Evolutionary conservation across 2,329 filamentous ascomycete genomes (phyloP), one percentile per base, ranked within the genome.

Genomic region (Hypoxylon sp.): DNA sequence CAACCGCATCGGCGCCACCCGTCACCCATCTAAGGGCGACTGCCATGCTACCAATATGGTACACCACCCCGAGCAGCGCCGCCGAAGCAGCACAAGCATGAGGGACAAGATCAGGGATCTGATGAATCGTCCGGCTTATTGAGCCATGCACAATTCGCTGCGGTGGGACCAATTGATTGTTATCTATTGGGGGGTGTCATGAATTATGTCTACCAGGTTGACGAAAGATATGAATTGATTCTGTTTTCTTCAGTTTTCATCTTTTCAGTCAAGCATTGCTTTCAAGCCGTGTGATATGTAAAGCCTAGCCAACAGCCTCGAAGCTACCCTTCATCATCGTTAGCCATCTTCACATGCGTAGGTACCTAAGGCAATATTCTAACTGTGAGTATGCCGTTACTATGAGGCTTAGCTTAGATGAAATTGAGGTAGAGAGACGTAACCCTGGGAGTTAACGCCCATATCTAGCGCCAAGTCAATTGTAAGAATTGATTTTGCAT

Each of bases 111-210:
- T 78, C 35, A 73, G 59, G 52, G 66, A 74, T 32, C 63, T 74
- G 73, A 71, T 77, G 72, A 78, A 78, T 44, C 65, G 75, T 24
- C 76, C 76, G 35, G 76, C 76, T 37, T 77, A 73, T 62, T 78
- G 44, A 63, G 39, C 15, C 21, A 51, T 15, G 15, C 44, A 11
- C 19, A 44, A 35, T 29, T 39, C 8, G 10, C 15, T 27, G 35
- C 17, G 15, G 24, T 7, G 31, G 15, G 32, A 21, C 21, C n/a
- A 37, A 24, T 29, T 15, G n/a, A 51, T 24, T 53, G 59, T 11
- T 54, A 15, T 63, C 15, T 17, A 27, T 53, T 21, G 31, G 27
- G 32, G 32, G 46, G 11, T 59, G 57, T 48, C 37, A 44, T 32
- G 42, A 37, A 44, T 31, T 65, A 56, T 46, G 11, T 29, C 35